Evolutionary conservation across 768 basidiomycete species (phyloP), one percentile per base, ranked within the genome.

Genomic region (Mrakia hoshinonis): DNA sequence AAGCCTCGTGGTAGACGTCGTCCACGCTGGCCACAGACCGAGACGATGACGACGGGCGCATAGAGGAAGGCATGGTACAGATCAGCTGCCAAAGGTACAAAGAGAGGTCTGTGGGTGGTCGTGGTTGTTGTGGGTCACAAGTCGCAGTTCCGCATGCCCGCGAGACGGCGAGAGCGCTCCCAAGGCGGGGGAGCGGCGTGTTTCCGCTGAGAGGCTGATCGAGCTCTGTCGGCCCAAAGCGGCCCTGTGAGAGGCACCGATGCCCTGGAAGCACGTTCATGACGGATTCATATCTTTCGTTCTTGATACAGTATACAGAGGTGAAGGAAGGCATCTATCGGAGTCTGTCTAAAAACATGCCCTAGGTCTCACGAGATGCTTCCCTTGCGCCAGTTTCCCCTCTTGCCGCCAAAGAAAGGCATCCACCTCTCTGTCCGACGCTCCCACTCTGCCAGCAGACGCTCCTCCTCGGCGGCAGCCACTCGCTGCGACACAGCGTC

Each of bases 371-470:
- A 48, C n/a, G 39, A 64, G n/a, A 46, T 18, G 43, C 46, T 43
- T 22, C 39, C 46, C 62, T 64, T 64, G 20, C 62, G 26, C 62
- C 62, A 64, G 26, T 43, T 24, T 5, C 39, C 39, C 29, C 62
- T 64, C 62, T 39, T 46, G 13, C 62, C 62, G 12, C 62, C 39
- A 68, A 68, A 68, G 26, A 52, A 43, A 22, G 67, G 67, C 54
- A 60, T 4, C 67, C 67, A 68, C 39, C 67, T 58, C 11, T 68
- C 67, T 0, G 38, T 51, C 51, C 67, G 13, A 4, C 67, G 34
- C 55, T 68, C 67, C 67, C 55, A 60, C 13, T 68, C 67, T n/a
- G n/a, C 67, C 18, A 38, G 26, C 20, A 39, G 9, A 12, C 20
- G n/a, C 24, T 18, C 39, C 38, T 68, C 46, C 34, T 58, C 39